A percentile compares a stretch with the other conserved stretches of the same genome.
Evolutionary conservation across 148 eudicot species (phyloP).

Genomic region (Agrostemma githago): DNA sequence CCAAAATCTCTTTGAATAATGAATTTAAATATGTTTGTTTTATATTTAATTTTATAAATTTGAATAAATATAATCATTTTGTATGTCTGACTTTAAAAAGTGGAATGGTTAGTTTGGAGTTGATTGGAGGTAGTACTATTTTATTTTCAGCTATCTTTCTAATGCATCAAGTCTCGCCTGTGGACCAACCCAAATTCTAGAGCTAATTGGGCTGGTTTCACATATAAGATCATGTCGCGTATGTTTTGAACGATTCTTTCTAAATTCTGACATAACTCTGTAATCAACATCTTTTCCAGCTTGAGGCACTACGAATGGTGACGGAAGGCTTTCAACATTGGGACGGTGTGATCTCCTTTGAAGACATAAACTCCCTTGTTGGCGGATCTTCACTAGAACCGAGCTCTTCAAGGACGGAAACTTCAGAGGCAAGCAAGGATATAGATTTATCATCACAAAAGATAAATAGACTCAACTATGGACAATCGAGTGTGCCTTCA

Average conservation of each 20-base stretch:
- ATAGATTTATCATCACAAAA: slow-evolving; percentile 31
- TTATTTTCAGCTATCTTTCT: not conserved
- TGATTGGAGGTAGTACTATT: no score
- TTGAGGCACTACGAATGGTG: slow-evolving; percentile 54
- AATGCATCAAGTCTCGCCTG: not conserved
- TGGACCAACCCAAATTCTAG: no score
- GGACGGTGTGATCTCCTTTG: slow-evolving; percentile 57
- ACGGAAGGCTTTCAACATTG: slow-evolving; percentile 58
- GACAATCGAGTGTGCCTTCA: slow-evolving; percentile 36
- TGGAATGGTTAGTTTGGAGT: no score
- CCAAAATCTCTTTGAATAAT: no score
- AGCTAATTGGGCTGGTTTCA: no score
- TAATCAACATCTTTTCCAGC: slow-evolving; percentile 33
- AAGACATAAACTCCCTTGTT: slow-evolving; percentile 54
- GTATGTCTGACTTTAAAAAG: no score
- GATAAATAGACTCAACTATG: slow-evolving; percentile 27
- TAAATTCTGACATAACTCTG: slow-evolving; percentile 14
- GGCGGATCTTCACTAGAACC: slow-evolving; percentile 32
- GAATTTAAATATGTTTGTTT: no score
- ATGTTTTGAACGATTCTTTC: slow-evolving; percentile 7
- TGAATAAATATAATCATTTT: no score
- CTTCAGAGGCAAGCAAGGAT: slow-evolving; percentile 34
- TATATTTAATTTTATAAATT: no score
- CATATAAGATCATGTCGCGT: no score
- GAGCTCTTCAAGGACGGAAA: slow-evolving; percentile 32